Evolutionary conservation across 1,139 yeast genomes (phyloP).

Genomic region (Wickerhamiella infanticola): DNA sequence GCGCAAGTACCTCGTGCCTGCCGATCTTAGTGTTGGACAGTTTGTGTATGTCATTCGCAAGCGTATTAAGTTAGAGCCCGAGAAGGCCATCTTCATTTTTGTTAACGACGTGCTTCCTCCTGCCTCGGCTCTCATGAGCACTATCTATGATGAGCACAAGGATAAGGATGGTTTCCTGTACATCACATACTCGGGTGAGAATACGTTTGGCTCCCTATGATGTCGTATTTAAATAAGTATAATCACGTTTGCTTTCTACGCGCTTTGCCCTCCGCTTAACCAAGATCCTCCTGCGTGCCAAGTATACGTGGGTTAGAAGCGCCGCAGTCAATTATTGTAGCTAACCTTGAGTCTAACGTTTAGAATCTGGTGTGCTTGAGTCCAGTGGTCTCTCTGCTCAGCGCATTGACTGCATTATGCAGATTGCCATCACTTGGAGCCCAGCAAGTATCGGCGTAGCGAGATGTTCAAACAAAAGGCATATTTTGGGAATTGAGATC

Average conservation of each 20-base stretch:
- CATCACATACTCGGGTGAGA: slow-evolving; percentile 52
- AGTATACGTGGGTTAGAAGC: no score
- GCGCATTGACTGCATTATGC: no score
- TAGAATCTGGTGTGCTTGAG: no score
- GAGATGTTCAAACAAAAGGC: no score
- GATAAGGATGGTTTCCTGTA: slow-evolving; percentile 95
- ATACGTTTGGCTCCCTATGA: slow-evolving; percentile 26
- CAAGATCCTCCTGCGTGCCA: no score
- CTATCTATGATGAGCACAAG: slow-evolving; percentile 89
- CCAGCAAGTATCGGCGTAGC: no score
- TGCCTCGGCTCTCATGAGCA: slow-evolving; percentile 90
- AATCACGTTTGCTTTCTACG: not conserved
- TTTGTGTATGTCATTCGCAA: slow-evolving; percentile 94
- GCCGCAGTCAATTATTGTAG: no score
- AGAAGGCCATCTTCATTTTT: slow-evolving; percentile 93
- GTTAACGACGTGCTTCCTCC: slow-evolving; percentile 96
- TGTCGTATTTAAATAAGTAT: not conserved
- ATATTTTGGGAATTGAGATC: no score
- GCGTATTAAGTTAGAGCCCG: slow-evolving; percentile 89
- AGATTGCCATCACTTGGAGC: no score
- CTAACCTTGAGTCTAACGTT: no score
- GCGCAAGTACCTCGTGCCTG: slow-evolving; percentile 91
- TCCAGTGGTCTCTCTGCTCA: no score
- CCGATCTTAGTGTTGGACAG: slow-evolving; percentile 93
- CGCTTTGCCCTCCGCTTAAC: no score